Conservation (phyloP, 352 stramenopile species). For the Aphanomyces euteiches region DNA sequence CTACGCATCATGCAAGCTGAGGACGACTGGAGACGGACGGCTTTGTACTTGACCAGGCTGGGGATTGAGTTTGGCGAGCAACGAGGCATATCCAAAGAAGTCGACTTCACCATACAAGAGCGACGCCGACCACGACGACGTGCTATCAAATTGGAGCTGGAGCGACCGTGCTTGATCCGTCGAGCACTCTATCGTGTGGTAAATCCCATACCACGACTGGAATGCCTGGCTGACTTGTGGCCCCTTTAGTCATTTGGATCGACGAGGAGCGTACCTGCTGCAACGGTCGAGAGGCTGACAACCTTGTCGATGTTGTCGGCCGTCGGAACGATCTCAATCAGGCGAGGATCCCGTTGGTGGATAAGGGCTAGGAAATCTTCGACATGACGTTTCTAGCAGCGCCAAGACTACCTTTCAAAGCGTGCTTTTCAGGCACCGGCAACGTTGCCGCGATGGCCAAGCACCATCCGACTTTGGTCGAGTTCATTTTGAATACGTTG, state of each 20-base stretch:
- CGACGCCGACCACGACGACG: slow-evolving; percentile 5
- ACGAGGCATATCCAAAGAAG: slow-evolving; percentile 23
- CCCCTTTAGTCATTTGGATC: no score
- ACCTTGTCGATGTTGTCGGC: background rate
- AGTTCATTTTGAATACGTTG: background rate
- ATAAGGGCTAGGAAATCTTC: slow-evolving; percentile 4
- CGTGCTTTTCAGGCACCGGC: background rate
- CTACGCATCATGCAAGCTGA: background rate
- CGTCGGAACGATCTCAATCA: background rate
- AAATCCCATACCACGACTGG: slow-evolving; percentile 20
- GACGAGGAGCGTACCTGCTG: background rate
- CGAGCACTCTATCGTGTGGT: slow-evolving; percentile 10
- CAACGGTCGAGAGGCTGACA: background rate
- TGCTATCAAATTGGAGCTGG: background rate
- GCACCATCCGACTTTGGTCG: background rate
- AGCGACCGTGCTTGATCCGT: background rate
- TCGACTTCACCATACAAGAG: slow-evolving; percentile 28
- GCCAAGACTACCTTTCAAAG: background rate
- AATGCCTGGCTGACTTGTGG: slow-evolving; percentile 25
- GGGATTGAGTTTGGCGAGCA: slow-evolving; percentile 1
- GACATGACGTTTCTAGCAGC: no score
- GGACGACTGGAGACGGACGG: background rate
- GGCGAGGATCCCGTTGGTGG: background rate
- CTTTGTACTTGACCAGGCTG: slow-evolving; percentile 18
- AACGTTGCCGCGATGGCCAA: background rate